phyloP scores from a whole-genome alignment of 768 basidiomycete genomes.

The Pholiota microspora region DNA sequence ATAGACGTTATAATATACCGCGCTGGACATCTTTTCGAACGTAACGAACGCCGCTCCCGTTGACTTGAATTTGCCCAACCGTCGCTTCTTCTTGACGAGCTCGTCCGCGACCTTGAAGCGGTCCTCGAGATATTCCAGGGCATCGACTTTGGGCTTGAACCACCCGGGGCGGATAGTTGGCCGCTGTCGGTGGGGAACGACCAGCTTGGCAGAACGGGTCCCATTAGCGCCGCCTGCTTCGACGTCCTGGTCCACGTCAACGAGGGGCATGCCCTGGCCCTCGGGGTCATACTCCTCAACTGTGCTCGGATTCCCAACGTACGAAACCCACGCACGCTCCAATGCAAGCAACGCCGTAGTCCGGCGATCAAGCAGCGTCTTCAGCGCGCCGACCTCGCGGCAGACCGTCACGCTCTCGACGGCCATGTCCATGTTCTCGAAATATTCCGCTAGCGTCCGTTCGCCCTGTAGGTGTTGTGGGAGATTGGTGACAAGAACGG shows the following conservation, averaged over 20 bases:
- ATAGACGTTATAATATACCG: constrained; percentile 44
- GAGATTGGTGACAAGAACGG: constrained; percentile 83
- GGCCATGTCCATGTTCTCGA: constrained; percentile 81
- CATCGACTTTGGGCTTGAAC: constrained; percentile 81
- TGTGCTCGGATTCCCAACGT: constrained; percentile 91
- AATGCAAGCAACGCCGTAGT: constrained; percentile 78
- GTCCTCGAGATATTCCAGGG: constrained; percentile 82
- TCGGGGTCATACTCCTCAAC: constrained; percentile 82
- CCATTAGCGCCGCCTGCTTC: constrained; percentile 49
- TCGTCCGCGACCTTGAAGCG: constrained; percentile 84
- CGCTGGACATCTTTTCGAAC: constrained; percentile 92
- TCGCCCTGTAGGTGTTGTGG: constrained; percentile 87
- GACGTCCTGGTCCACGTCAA: constrained; percentile 43
- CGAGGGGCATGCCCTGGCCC: constrained; percentile 41
- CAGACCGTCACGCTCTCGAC: constrained; percentile 94
- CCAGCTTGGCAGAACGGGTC: constrained; percentile 43
- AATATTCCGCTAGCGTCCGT: constrained; percentile 86
- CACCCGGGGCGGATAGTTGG: constrained; percentile 76
- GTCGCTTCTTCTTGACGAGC: constrained; percentile 70
- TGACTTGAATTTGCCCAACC: constrained; percentile 71
- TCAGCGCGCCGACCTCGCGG: constrained; percentile 75
- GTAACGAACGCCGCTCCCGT: constrained; percentile 92
- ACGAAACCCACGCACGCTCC: constrained; percentile 85
- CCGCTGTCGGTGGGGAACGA: constrained; percentile 70
- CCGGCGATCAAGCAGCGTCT: constrained; percentile 70